Conservation (phyloP, 345 rosid species). For the Acer negundo region DNA sequence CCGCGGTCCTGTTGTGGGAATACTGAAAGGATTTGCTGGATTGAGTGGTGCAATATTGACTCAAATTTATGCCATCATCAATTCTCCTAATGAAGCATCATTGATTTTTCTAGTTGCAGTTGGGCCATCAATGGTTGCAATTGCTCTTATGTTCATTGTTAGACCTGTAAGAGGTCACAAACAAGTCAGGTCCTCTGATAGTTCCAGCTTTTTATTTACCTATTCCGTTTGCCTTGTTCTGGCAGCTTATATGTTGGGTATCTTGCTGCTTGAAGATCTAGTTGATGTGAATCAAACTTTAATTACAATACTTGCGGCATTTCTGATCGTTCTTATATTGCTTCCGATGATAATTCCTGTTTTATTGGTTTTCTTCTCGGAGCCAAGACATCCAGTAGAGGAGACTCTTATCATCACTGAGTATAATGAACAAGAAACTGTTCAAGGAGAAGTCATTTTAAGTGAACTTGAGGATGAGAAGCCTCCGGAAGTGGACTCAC, state of each 20-base stretch:
- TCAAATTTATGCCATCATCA: constrained; percentile 66
- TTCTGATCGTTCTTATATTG: constrained; percentile 55
- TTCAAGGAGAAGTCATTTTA: constrained; percentile 43
- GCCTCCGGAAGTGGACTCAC: constrained; percentile 45
- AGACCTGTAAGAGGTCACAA: constrained; percentile 73
- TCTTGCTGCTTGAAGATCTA: constrained; percentile 70
- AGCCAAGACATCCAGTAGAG: constrained; percentile 21
- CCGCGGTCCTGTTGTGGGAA: constrained; percentile 85
- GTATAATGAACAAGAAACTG: constrained; percentile 33
- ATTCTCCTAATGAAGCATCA: constrained; percentile 58
- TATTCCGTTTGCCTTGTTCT: constrained; percentile 65
- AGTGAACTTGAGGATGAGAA: constrained; percentile 78
- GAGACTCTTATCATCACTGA: constrained; percentile 34
- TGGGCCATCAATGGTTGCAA: constrained; percentile 68
- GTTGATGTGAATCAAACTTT: constrained; percentile 47
- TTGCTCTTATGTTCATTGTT: constrained; percentile 61
- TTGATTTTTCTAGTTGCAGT: constrained; percentile 77
- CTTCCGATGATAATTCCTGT: constrained; percentile 63
- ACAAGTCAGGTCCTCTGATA: constrained; percentile 53
- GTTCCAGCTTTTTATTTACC: constrained; percentile 46
- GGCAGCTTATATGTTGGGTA: constrained; percentile 69
- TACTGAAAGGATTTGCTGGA: constrained; percentile 88
- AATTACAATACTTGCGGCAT: constrained; percentile 38
- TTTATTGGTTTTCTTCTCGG: constrained; percentile 39
- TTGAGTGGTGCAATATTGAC: constrained; percentile 89